Base-by-base conservation (phyloP, 257 asterid genomes). In the Coffea eugenioides region DNA sequence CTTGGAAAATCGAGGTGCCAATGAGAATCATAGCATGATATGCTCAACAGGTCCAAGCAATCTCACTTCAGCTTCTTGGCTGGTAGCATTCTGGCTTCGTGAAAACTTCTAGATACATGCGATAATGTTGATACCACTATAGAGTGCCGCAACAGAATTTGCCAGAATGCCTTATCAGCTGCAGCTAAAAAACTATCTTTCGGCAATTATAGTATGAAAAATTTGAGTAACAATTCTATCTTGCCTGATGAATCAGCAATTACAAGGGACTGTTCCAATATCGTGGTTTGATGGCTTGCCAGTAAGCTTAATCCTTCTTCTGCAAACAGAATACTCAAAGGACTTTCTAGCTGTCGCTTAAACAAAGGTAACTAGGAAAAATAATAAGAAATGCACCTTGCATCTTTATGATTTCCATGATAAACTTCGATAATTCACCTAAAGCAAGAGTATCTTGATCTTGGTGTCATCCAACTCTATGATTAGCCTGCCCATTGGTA, bases 131-230 rank as follows among this genome's bases (percentile, higher is more conserved):
- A 86, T 79, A 78, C 73, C 9, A 56, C 82, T 31, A 34, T 9
- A 34, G 89, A 84, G 66, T 86, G 89, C 74, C 82, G 89, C 83
- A 77, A 65, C 75, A 83, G 76, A 73, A 74, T 77, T 67, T 84
- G 88, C 77, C 86, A 70, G 68, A 84, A 82, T 84, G 82, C 88
- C 69, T 73, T 86, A 81, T 82, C 86, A 49, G 82, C 70, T 23
- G 86, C 86, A 41, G 84, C 89, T 59, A 73, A 41, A 69, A 70
- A 74, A 48, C 48, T 86, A 25, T 77, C 88, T 70, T 59, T 49
- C 14, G 77, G 80, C 66, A 75, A 77, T 68, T 39, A 80, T 45
- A 48, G 72, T 64, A 64, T n/a, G 51, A 73, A 39, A 43, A 46
- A 31, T 62, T 78, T 57, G 48, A 43, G 52, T n/a, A 45, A 36